These are phyloP conservation scores for Aspergillus floridensis DNA, from an alignment of 2,329 filamentous ascomycete species.

Conservation along the genomic window DNA sequence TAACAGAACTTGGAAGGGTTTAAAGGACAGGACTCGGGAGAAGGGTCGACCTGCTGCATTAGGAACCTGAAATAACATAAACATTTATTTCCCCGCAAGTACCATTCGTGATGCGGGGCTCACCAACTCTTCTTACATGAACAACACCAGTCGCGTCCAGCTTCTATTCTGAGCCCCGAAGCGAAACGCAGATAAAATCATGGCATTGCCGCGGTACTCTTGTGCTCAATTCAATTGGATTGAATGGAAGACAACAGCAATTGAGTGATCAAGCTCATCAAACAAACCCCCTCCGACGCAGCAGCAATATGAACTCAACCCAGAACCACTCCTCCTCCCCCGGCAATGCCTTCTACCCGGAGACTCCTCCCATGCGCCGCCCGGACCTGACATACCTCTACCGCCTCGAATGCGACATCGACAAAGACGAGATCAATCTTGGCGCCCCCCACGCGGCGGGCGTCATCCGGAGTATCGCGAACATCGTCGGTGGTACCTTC, in stretches of 20 bases:
- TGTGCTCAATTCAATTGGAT: too few relatives aligned
- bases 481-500: conserved; percentile 22
- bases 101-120: background rate
- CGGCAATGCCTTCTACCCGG: conserved; percentile 21
- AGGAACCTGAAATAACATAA: too few relatives aligned
- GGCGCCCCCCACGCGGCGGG: conserved; percentile 23
- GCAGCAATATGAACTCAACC: background rate
- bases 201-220: background rate
- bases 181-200: background rate
- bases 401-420: conserved; percentile 25
- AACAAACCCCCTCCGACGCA: background rate
- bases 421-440: conserved; percentile 21
- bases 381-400: conserved; percentile 23
- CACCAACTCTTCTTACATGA: background rate
- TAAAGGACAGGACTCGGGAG: too few relatives aligned
- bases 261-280: background rate
- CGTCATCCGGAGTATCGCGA: conserved; percentile 21
- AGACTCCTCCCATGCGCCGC: conserved; percentile 24
- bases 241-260: background rate
- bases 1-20: background rate
- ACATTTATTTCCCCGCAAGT: background rate
- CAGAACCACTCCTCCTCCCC: conserved; percentile 11
- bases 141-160: background rate
- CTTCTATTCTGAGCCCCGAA: background rate
- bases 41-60: background rate